These are phyloP conservation scores for Diaporthe batatas DNA, from an alignment of 2,329 filamentous ascomycete species.

Conservation along the genomic window DNA sequence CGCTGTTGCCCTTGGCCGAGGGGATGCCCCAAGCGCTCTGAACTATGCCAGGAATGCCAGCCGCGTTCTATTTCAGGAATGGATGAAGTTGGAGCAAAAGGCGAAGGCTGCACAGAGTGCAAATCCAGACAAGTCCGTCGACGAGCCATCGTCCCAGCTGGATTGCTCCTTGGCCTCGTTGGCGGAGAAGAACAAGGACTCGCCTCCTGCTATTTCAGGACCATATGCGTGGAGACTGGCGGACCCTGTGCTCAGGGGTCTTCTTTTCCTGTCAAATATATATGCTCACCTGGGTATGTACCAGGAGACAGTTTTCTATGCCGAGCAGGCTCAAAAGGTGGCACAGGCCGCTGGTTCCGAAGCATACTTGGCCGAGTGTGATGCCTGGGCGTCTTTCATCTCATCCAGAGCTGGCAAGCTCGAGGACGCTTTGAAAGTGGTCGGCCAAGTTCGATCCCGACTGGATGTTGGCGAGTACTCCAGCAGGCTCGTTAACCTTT, in stretches of 20 bases:
- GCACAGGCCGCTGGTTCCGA: constrained; percentile 76
- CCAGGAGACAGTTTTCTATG: constrained; percentile 89
- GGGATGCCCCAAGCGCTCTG: constrained; percentile 70
- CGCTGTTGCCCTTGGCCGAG: constrained; percentile 72
- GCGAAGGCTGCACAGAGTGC: constrained; percentile 49
- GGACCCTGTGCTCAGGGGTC: constrained; percentile 76
- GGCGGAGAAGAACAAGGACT: constrained; percentile 45
- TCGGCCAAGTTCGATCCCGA: constrained; percentile 65
- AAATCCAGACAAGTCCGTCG: constrained; percentile 31
- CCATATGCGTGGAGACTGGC: constrained; percentile 86
- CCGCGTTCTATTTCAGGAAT: constrained; percentile 67
- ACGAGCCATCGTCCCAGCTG: constrained; percentile 25
- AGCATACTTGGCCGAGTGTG: constrained; percentile 67
- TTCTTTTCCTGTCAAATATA: constrained; percentile 80
- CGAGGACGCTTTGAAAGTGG: constrained; percentile 68
- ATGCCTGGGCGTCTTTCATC: constrained; percentile 68
- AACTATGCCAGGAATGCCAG: constrained; percentile 69
- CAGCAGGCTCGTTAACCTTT: constrained; percentile 60
- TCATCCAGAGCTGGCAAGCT: constrained; percentile 70
- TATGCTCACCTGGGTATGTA: constrained; percentile 89
- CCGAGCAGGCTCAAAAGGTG: constrained; percentile 84
- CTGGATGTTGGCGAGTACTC: constrained; percentile 62
- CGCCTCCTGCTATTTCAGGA: constrained; percentile 58
- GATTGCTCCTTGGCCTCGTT: constrained; percentile 42
- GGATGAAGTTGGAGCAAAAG: constrained; percentile 64